Base-by-base conservation (phyloP, 176 grass and related monocot genomes). In the Oryza coarctata region DNA sequence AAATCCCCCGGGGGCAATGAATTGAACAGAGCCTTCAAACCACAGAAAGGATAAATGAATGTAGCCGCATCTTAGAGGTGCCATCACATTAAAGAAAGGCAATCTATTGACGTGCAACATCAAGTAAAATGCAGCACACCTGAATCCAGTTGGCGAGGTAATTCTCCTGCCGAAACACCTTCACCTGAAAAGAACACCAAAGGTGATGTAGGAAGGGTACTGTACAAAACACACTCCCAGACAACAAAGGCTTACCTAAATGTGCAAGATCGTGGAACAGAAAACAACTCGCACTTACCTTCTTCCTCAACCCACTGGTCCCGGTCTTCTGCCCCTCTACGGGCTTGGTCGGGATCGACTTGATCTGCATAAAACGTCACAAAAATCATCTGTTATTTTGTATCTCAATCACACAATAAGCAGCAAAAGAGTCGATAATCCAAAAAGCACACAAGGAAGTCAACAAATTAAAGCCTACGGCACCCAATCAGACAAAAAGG, bases 131-230 rank as follows among this genome's bases (percentile, higher is more conserved):
- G 31, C 26, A 23, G 17, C 65, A 65, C 65, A 94, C 94, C 94
- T 97, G 94, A 90, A 97, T 92, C 94, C 94, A 97, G 65, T 94
- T 97, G n/a, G 94, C 92, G 7, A 97, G 82, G 77, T 97, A 97
- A 79, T 94, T 97, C 68, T 85, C 87, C 40, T 97, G 40, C 72
- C 92, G 94, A 34, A 97, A 97, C n/a, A 97, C 89, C 81, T 97
- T 94, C 65, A 97, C 94, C 94, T 97, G 75, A 81, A 75, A 52
- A 79, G 29, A 79, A 68, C 12, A 91, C 3, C 13, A 73, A 40
- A 83, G 18, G 2, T 25, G 55, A n/a, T 25, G 55, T 60, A 25
- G 0, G 22, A 60, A 60, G 4, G 13, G n/a, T 80, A 69, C 49
- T 84, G 5, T 71, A 65, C 9, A 80, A 78, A 23, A 40, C 30